phyloP scores from a whole-genome alignment of 2,329 filamentous ascomycete genomes.

The Talaromyces sp. region DNA sequence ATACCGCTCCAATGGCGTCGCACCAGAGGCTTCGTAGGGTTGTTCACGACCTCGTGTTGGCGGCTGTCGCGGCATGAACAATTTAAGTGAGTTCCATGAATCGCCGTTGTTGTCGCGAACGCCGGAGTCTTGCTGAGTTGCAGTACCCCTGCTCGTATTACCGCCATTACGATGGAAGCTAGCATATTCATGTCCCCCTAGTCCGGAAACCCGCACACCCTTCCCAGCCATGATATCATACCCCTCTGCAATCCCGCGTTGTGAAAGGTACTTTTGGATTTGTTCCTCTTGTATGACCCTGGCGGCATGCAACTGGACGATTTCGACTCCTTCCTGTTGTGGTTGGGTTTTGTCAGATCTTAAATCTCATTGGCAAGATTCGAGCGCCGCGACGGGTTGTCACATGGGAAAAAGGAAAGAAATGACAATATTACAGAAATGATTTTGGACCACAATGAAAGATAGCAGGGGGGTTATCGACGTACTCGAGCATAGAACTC shows the following conservation, averaged over 20 bases:
- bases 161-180: background rate
- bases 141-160: background rate
- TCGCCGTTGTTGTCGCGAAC: background rate
- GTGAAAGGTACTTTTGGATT: constrained; percentile 19
- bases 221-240: background rate
- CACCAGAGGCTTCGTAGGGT: constrained; percentile 5
- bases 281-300: constrained; percentile 20
- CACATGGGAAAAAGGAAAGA: background rate
- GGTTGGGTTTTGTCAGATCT: constrained; percentile 21
- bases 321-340: constrained; percentile 10
- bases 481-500: background rate
- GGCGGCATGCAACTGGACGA: constrained; percentile 8
- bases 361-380: background rate
- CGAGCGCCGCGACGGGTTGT: background rate
- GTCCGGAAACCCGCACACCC: background rate
- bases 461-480: background rate
- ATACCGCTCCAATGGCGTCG: constrained; percentile 26
- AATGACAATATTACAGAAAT: background rate
- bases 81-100: background rate
- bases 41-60: background rate
- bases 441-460: background rate
- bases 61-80: constrained; percentile 16
- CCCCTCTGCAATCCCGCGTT: constrained; percentile 3
- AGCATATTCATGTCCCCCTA: background rate
- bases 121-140: background rate